Percentiles rank a stretch among this genome's conserved stretches.
Evolutionary conservation across 2,329 filamentous ascomycete genomes (phyloP).

Genomic region (Sclerotiophoma versabilis): DNA sequence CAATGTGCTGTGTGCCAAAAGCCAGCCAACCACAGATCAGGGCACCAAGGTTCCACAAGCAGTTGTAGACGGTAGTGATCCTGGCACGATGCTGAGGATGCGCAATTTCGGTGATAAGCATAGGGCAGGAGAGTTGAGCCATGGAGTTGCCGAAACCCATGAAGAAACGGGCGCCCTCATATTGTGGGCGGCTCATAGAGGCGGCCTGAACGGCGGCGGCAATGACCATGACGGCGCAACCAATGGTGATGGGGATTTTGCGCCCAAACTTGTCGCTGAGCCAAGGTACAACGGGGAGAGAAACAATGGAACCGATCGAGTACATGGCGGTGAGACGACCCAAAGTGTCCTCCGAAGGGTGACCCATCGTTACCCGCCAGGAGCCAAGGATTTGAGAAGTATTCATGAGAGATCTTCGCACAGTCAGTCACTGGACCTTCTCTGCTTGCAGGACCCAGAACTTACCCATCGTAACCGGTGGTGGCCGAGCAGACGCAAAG

Average conservation of each 20-base stretch:
- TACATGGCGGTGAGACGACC: conserved; percentile 52
- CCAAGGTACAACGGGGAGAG: conserved; percentile 30
- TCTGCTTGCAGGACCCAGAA: background rate
- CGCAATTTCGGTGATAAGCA: conserved; percentile 55
- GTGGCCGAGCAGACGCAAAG: conserved; percentile 61
- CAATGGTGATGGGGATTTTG: conserved; percentile 43
- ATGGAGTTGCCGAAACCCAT: conserved; percentile 70
- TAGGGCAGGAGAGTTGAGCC: conserved; percentile 52
- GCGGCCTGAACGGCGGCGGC: conserved; percentile 35
- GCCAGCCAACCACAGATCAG: conserved; percentile 43
- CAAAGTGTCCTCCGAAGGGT: conserved; percentile 42
- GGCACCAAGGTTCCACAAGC: conserved; percentile 50
- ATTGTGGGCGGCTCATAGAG: conserved; percentile 48
- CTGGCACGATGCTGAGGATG: conserved; percentile 45
- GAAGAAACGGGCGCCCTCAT: conserved; percentile 63
- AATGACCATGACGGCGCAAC: conserved; percentile 51
- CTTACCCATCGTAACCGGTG: conserved; percentile 61
- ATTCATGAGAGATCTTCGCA: conserved; percentile 16
- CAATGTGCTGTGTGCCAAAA: conserved; percentile 17
- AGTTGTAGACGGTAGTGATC: conserved; percentile 38
- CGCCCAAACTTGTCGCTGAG: conserved; percentile 51
- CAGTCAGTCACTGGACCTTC: background rate
- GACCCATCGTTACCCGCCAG: conserved; percentile 42
- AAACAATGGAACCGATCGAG: conserved; percentile 41
- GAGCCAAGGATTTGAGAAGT: conserved; percentile 38